Evolutionary conservation across 2,329 filamentous ascomycete species (phyloP).

Genomic region (Ophiostoma tasmaniense): DNA sequence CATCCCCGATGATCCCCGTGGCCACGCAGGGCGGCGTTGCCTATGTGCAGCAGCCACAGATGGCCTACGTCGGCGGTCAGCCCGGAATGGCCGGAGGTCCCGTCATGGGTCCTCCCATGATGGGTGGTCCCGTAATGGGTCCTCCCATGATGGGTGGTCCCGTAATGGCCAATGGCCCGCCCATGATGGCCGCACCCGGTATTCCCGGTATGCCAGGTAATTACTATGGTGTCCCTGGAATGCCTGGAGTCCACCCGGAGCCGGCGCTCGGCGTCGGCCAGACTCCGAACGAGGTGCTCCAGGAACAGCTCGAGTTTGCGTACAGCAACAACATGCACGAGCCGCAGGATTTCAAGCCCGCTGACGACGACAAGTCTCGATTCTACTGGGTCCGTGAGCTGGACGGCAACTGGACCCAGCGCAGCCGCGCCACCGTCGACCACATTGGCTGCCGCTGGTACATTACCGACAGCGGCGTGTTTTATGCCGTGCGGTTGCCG

Average conservation of each 20-base stretch:
- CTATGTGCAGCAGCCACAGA: slow-evolving; percentile 14
- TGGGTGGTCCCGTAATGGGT: slow-evolving; percentile 21
- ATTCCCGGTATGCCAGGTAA: slow-evolving; percentile 24
- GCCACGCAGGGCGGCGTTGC: slow-evolving; percentile 11
- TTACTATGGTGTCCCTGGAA: slow-evolving; percentile 10
- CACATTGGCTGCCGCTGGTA: slow-evolving; percentile 51
- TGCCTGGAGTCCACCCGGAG: slow-evolving; percentile 29
- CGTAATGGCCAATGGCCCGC: slow-evolving; percentile 4
- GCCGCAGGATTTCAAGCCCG: slow-evolving; percentile 55
- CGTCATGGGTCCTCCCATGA: slow-evolving; percentile 19
- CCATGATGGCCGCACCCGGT: slow-evolving; percentile 24
- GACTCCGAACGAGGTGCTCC: slow-evolving; percentile 39
- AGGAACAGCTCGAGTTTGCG: slow-evolving; percentile 42
- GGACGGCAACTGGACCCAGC: slow-evolving; percentile 51
- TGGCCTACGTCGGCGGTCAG: slow-evolving; percentile 14
- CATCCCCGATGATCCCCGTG: slow-evolving; percentile 18
- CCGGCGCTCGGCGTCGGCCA: slow-evolving; percentile 43
- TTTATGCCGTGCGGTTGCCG: slow-evolving; percentile 51
- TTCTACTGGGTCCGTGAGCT: slow-evolving; percentile 55
- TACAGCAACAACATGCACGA: slow-evolving; percentile 42
- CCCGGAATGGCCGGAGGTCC: slow-evolving; percentile 17
- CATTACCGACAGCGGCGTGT: slow-evolving; percentile 46
- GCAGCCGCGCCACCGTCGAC: slow-evolving; percentile 53
- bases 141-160: slow-evolving; percentile 25
- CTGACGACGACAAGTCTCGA: slow-evolving; percentile 50